A percentile compares a stretch with the other conserved stretches of the same genome.
phyloP scores from a whole-genome alignment of 495 filamentous ascomycete genomes.

The Podospora pseudocomata region DNA sequence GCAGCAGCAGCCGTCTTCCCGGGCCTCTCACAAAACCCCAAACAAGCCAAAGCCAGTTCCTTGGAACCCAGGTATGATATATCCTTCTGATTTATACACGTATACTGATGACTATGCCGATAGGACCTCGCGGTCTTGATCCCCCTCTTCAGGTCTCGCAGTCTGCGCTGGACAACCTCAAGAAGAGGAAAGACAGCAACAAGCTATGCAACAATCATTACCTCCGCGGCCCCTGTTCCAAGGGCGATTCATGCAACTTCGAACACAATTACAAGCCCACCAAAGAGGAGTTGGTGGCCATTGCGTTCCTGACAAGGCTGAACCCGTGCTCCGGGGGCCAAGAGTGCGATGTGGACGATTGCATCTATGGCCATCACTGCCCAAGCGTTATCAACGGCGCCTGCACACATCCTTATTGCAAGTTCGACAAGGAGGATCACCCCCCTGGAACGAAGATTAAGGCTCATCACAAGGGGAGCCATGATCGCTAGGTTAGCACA shows the following conservation, averaged over 20 bases:
- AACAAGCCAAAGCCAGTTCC: conserved; percentile 17
- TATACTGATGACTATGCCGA: too few species aligned
- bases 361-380: conserved; percentile 77
- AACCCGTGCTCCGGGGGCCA: conserved; percentile 74
- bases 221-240: conserved; percentile 69
- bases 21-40: neutral
- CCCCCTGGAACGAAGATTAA: conserved; percentile 49
- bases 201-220: conserved; percentile 88
- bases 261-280: conserved; percentile 69
- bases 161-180: conserved; percentile 68
- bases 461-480: conserved; percentile 24
- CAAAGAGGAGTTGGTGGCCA: conserved; percentile 60
- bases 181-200: conserved; percentile 68
- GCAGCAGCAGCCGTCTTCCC: conserved; percentile 8
- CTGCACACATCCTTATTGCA: conserved; percentile 45
- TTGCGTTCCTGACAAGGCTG: conserved; percentile 69
- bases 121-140: conserved; percentile 48
- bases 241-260: conserved; percentile 68
- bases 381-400: conserved; percentile 40
- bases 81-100: too few species aligned
- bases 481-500: neutral
- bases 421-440: conserved; percentile 46
- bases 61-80: conserved; percentile 38
- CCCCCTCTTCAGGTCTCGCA: conserved; percentile 45
- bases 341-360: conserved; percentile 69